These are phyloP conservation scores for Fusarium heterosporum DNA, from an alignment of 2,329 filamentous ascomycete genomes.

Conservation along the genomic window DNA sequence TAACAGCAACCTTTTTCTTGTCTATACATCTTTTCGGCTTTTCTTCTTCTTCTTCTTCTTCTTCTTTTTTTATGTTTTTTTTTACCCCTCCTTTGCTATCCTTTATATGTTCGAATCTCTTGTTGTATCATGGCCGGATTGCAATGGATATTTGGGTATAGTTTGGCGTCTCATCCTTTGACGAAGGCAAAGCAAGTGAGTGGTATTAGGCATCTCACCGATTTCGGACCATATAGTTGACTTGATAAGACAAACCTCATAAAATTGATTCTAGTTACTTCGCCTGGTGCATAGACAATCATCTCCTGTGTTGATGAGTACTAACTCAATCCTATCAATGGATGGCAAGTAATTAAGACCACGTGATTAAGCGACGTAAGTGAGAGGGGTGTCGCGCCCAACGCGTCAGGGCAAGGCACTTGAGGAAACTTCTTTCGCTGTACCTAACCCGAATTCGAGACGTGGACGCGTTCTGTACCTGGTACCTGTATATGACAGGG, in stretches of 20 bases:
- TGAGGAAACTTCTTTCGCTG: conserved; percentile 19
- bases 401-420: conserved; percentile 33
- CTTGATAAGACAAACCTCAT: neutral
- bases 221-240: neutral
- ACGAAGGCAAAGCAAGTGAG: neutral
- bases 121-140: neutral
- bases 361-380: conserved; percentile 40
- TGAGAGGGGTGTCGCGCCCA: conserved; percentile 34
- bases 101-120: neutral
- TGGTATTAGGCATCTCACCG: neutral
- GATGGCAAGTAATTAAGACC: conserved; percentile 11
- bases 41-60: too few species aligned
- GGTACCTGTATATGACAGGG: conserved; percentile 19
- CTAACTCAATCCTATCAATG: neutral
- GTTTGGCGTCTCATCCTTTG: conserved; percentile 2
- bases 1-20: neutral
- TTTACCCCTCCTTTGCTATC: too few species aligned
- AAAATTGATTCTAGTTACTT: neutral
- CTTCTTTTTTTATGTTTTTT: too few species aligned
- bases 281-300: neutral
- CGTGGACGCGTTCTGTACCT: conserved; percentile 28
- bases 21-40: too few species aligned
- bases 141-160: neutral
- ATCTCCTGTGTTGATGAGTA: neutral
- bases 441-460: conserved; percentile 15